Base-by-base conservation (phyloP, 2,329 filamentous ascomycete genomes). In the Ceratocystis cubensis region DNA sequence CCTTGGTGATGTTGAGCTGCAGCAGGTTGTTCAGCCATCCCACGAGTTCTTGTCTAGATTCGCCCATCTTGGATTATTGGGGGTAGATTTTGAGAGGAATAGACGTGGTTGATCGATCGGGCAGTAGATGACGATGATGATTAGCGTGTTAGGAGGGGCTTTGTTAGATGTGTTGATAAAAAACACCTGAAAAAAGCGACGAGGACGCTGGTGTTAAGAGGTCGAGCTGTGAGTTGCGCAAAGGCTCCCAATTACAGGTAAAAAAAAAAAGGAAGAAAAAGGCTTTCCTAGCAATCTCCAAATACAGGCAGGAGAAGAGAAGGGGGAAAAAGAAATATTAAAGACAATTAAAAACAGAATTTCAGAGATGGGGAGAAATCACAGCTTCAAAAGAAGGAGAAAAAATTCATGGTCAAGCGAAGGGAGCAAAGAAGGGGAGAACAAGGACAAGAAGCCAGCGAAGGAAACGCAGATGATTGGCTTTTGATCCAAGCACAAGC, bases 11-110 rank as follows among this genome's bases (percentile, higher is more conserved):
- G 80, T 97, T 99, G 74, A 99, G 88, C 80, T 96, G 91, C 64
- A 99, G 86, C 70, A 99, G 88, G 82, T 89, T 93, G 82, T 99
- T 99, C 71, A 97, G 82, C 94, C 94, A 99, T 79, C 87, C 84
- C 72, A 99, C 82, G 72, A 99, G 85, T 81, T 99, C 94, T 80
- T 99, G 94, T 82, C 94, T 83, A 73, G 84, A 86, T 79, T 86
- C 84, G 76, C 83, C 82, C 84, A 86, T 86, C 72, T 76, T 78
- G 76, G 65, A 64, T 59, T 20, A 37, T 59, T 8, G 17, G 30
- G 67, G 67, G 15, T 28, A 46, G 41, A 61, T 28, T 45, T 33
- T 64, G 67, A 56, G 69, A 63, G 64, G 44, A 59, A 64, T 61
- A 53, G 10, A 50, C 50, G 17, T 22, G 46, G 33, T 63, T 20